phyloP scores from a whole-genome alignment of 352 stramenopile species.

The Phytophthora aleatoria region DNA sequence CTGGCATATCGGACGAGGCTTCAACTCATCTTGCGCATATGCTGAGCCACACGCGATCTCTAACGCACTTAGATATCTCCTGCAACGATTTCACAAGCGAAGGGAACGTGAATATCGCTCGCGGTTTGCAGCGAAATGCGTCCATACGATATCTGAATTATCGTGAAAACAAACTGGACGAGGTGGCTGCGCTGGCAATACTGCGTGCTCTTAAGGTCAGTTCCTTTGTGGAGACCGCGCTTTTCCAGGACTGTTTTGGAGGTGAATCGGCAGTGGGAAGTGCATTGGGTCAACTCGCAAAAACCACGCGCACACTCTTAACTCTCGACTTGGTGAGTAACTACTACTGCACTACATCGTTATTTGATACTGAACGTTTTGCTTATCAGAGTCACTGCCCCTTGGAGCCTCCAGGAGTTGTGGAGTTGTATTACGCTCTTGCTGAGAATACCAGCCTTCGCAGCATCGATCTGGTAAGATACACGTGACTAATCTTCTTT shows the following conservation, averaged over 20 bases:
- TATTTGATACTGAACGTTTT: not conserved
- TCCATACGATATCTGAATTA: constrained; percentile 58
- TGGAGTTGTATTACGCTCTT: constrained; percentile 65
- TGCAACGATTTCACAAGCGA: constrained; percentile 49
- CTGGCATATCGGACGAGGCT: constrained; percentile 59
- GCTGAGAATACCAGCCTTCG: constrained; percentile 52
- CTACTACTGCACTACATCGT: not conserved
- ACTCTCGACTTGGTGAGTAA: constrained; percentile 60
- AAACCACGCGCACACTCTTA: constrained; percentile 34
- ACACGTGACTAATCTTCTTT: not conserved
- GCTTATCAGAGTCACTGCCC: constrained; percentile 58
- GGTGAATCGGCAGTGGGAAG: constrained; percentile 32
- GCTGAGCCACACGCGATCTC: constrained; percentile 47
- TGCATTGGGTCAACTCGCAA: constrained; percentile 39
- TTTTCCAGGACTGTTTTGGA: constrained; percentile 68
- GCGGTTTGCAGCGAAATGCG: constrained; percentile 50
- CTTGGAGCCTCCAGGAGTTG: constrained; percentile 58
- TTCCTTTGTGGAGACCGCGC: constrained; percentile 42
- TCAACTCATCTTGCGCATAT: constrained; percentile 50
- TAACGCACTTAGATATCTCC: constrained; percentile 62
- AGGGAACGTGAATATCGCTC: constrained; percentile 49
- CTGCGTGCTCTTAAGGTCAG: constrained; percentile 43
- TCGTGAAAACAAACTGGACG: constrained; percentile 62
- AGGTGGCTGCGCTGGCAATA: constrained; percentile 39
- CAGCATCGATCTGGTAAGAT: constrained; percentile 62